Conservation (phyloP, 768 basidiomycete genomes). For the Pleurotus ostreatus region DNA sequence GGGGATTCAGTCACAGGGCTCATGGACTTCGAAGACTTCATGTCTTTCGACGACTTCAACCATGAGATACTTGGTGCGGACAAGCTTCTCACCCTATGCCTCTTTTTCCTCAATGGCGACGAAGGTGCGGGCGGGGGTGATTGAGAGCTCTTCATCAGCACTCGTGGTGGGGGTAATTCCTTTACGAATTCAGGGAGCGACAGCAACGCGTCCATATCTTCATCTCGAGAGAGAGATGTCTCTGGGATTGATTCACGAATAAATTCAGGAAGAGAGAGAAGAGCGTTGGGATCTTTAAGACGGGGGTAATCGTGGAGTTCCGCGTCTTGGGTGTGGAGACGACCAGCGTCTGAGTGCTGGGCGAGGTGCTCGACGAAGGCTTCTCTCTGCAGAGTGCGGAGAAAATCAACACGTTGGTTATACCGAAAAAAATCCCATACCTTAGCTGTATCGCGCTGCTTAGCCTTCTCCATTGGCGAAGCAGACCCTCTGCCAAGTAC, state of each 20-base stretch:
- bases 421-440: conserved; percentile 30
- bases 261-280: conserved; percentile 59
- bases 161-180: conserved; percentile 35
- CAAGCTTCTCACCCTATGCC: conserved; percentile 43
- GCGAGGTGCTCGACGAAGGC: conserved; percentile 74
- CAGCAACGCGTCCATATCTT: conserved; percentile 45
- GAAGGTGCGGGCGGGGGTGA: conserved; percentile 10
- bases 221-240: conserved; percentile 18
- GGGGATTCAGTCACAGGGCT: conserved; percentile 10
- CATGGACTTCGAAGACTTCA: conserved; percentile 14
- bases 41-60: conserved; percentile 36
- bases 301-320: conserved; percentile 33
- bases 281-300: conserved; percentile 45
- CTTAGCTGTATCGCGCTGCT: conserved; percentile 58
- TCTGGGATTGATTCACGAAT: conserved; percentile 50
- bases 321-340: conserved; percentile 80
- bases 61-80: conserved; percentile 62
- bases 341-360: conserved; percentile 66
- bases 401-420: conserved; percentile 10
- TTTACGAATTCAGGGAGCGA: conserved; percentile 59
- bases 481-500: conserved; percentile 60
- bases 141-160: conserved; percentile 13
- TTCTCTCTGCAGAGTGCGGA: conserved; percentile 43
- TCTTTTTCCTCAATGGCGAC: conserved; percentile 28
- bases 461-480: conserved; percentile 48